Conservation (phyloP, 768 basidiomycete genomes). For the Holtermannia corniformis region DNA sequence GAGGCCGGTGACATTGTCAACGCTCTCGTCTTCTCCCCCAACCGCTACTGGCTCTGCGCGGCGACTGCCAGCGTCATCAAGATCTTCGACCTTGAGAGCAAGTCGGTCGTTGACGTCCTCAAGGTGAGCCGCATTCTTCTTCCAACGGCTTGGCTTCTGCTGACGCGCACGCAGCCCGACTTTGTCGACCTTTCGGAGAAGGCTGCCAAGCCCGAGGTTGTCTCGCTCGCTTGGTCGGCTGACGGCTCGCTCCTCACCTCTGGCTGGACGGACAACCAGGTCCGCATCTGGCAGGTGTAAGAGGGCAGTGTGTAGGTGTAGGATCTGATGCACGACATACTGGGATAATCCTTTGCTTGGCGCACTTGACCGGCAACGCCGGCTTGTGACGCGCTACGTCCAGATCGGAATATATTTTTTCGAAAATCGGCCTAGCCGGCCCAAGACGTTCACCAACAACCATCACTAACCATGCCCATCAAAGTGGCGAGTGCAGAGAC, state of each 20-base stretch:
- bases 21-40: conserved; percentile 97
- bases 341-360: not conserved
- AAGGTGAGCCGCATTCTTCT: not conserved
- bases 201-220: conserved; percentile 59
- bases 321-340: not conserved
- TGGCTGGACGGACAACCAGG: conserved; percentile 89
- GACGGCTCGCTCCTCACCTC: conserved; percentile 96
- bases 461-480: too few relatives aligned
- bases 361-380: too few relatives aligned
- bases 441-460: too few relatives aligned
- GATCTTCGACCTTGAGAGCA: conserved; percentile 99
- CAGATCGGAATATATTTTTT: too few relatives aligned
- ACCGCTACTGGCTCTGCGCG: conserved; percentile 99
- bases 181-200: conserved; percentile 62
- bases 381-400: too few relatives aligned
- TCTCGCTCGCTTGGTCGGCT: conserved; percentile 96
- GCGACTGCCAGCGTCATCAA: conserved; percentile 95
- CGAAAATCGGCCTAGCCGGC: too few relatives aligned
- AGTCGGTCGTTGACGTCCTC: conserved; percentile 51
- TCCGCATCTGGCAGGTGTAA: conserved; percentile 43
- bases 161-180: conserved; percentile 52
- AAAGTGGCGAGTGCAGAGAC: too few relatives aligned
- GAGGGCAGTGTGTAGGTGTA: not conserved
- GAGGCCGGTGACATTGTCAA: conserved; percentile 98
- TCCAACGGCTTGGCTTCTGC: not conserved